phyloP scores from a whole-genome alignment of 1,284 basidiomycete species.

The Heterobasidion irregulare region DNA sequence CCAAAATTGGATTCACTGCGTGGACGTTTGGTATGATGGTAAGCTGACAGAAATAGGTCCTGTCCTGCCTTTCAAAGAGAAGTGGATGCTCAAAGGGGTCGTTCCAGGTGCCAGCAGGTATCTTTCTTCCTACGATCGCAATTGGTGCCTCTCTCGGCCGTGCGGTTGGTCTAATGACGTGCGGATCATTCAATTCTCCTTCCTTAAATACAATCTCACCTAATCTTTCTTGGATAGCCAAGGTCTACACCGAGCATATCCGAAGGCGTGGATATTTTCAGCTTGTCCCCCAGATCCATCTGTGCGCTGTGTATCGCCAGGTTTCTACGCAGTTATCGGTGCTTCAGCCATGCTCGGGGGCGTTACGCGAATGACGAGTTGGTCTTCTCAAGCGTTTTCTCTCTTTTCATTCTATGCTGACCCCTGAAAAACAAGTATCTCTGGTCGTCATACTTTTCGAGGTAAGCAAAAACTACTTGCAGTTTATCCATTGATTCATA shows the following conservation, averaged over 20 bases:
- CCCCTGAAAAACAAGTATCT: constrained; percentile 37
- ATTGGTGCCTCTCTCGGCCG: constrained; percentile 66
- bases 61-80: neutral
- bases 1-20: constrained; percentile 57
- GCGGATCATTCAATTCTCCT: constrained; percentile 15
- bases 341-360: constrained; percentile 77
- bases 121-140: constrained; percentile 67
- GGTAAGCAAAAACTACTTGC: constrained; percentile 22
- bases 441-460: constrained; percentile 70
- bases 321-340: constrained; percentile 79
- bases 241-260: constrained; percentile 51
- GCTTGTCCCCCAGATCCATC: constrained; percentile 65
- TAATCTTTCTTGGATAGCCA: constrained; percentile 33
- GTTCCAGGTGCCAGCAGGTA: constrained; percentile 50
- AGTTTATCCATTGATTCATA: neutral
- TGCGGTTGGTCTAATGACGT: constrained; percentile 63
- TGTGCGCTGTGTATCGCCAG: constrained; percentile 65
- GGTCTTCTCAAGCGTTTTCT: constrained; percentile 14
- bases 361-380: constrained; percentile 76
- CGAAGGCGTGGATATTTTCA: constrained; percentile 58
- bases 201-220: neutral
- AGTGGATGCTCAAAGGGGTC: neutral
- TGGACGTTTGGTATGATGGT: constrained; percentile 78
- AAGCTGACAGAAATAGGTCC: constrained; percentile 7
- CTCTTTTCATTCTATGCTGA: neutral